Evolutionary conservation across 2,329 filamentous ascomycete genomes (phyloP), one percentile per base, ranked within the genome.

Genomic region (Ceratocystiopsis sp.): DNA sequence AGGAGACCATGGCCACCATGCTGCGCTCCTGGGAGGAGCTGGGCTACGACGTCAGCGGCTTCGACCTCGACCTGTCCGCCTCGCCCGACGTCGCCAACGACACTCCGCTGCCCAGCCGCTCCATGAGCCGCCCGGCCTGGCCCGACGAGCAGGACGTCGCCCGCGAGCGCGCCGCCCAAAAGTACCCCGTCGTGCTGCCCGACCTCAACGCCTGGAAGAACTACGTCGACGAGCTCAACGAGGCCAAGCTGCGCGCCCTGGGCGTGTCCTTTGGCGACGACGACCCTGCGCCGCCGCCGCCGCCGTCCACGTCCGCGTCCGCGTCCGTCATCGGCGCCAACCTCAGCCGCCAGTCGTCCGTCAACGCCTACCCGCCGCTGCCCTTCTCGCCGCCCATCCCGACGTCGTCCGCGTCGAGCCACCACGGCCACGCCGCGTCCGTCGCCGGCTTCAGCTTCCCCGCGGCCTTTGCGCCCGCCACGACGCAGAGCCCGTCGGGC

Each of bases 171-270:
- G 59, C 65, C 15, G 57, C 67, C 38, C 60, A 62, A 6, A 59
- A 58, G n/a, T 80, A 67, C 54, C 68, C 66, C 43, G 78, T 91
- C 34, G 69, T 69, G 19, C 67, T 91, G 46, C 81, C 84, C 2
- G 80, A 84, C 54, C 62, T 80, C 48, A 76, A 78, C 56, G 67
- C 71, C 1, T 77, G 73, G 73, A 80, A 84, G 54, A 68, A 76
- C 21, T 94, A 96, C 59, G 81, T 87, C 46, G 73, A 81, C 43
- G 79, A 81, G 51, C 66, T 96, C 34, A 78, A 84, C 51, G 91
- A 98, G 63, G 85, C 89, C 47, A 98, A 95, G 62, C 68, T 98
- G 42, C 78, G 86, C 48, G 87, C 89, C 41, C 69, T 98, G 44
- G 91, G 91, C 50, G 91, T 96, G 13, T 86, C 77, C 16, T 70